Evolutionary conservation across 2,329 filamentous ascomycete species (phyloP).

Genomic region (Saccharata proteae): DNA sequence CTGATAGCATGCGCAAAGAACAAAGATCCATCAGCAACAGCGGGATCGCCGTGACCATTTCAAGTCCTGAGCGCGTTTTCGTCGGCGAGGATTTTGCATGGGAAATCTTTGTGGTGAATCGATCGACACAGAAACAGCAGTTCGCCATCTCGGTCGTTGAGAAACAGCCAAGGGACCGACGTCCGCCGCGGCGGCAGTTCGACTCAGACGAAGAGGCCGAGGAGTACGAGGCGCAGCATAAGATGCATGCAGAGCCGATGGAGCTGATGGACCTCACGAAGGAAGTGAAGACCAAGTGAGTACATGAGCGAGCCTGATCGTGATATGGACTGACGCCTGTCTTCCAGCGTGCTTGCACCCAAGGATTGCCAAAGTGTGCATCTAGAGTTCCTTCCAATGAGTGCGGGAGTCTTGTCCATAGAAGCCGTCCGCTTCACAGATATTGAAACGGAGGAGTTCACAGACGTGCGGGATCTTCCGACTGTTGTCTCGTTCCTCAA

Average conservation of each 20-base stretch:
- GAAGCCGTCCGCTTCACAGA: conserved; percentile 65
- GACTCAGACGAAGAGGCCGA: too few relatives aligned
- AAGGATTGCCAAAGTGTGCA: conserved; percentile 63
- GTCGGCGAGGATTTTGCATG: conserved; percentile 59
- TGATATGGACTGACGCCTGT: too few relatives aligned
- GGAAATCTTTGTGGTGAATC: conserved; percentile 66
- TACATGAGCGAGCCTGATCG: too few relatives aligned
- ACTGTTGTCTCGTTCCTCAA: conserved; percentile 43
- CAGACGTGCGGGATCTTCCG: conserved; percentile 64
- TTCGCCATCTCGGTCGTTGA: conserved; percentile 57
- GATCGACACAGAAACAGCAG: conserved; percentile 49
- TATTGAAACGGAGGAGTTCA: conserved; percentile 60
- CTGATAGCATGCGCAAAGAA: conserved; percentile 14
- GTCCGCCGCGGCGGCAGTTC: too few relatives aligned
- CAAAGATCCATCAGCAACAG: conserved; percentile 35
- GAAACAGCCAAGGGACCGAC: too few relatives aligned
- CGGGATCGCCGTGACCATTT: conserved; percentile 65
- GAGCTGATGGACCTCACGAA: too few relatives aligned
- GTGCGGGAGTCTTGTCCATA: conserved; percentile 53
- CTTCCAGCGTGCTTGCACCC: conserved; percentile 51
- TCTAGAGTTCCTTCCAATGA: conserved; percentile 57
- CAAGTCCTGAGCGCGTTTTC: conserved; percentile 46
- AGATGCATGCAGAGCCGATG: too few relatives aligned
- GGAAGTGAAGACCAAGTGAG: too few relatives aligned
- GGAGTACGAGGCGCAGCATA: too few relatives aligned